Evolutionary conservation across 2,329 filamentous ascomycete species (phyloP), one percentile per base, ranked within the genome.

Genomic region (Mycosphaerella arachidis): DNA sequence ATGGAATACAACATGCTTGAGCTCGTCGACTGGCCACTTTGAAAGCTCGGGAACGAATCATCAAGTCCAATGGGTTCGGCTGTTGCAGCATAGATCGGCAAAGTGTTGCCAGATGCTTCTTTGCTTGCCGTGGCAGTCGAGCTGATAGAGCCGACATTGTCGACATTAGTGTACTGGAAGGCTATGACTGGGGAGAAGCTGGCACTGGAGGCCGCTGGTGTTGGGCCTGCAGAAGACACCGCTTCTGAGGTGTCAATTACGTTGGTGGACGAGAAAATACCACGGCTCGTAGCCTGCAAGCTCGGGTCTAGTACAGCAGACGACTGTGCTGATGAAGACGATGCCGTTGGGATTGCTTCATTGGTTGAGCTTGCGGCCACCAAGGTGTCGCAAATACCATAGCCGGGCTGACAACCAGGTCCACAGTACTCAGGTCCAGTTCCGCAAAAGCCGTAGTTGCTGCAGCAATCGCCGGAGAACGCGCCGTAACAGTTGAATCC

Each of bases 401-500:
- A 56, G 13, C 29, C 54, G 1, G 43, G 54, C 40, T 60, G 58
- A 48, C 58, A 57, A 43, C 59, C 59, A 16, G 55, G 12, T 2
- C 59, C 55, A 37, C 59, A 58, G 29, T 57, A 57, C 10, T 37
- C 27, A 13, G 50, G 29, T 20, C 48, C 50, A 9, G 48, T 20
- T 9, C 58, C 58, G 43, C 58, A 60, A 24, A 48, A 54, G 29
- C 58, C 58, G 40, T 57, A 57, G 12, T n/a, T 27, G 24, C 58
- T 60, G 31, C 58, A 60, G 30, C 58, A 60, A 30, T 30, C 48
- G 12, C 58, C 58, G 13, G 30, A 33, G 8, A 37, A 48, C 30
- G 58, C 54, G n/a, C 58, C 48, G 16, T 60, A 60, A 29, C 54
- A 60, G 27, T 53, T 53, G 54, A 56, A 53, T 6, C 58, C 58